Base-by-base conservation (phyloP, 2,329 filamentous ascomycete genomes). In the Lasiodiplodia citricola region DNA sequence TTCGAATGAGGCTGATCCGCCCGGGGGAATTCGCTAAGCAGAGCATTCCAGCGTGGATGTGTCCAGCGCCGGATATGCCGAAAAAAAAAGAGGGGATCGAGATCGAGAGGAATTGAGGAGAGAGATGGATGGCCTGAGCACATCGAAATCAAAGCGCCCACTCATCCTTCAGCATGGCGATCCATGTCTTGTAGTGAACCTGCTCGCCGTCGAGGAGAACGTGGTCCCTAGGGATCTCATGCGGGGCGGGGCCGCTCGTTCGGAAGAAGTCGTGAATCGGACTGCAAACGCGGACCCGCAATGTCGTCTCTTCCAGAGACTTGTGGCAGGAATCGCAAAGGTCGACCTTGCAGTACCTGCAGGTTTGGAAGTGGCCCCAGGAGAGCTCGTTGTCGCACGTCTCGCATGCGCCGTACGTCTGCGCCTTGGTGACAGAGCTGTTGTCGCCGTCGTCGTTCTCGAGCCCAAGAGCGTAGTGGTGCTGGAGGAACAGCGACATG, bases 181-280 rank as follows among this genome's bases (percentile, higher is more conserved):
- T 64, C 60, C 60, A 64, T 11, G 28, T 51, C 47, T 64, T 64
- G 47, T 52, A 64, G 14, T 64, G 60, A 6, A 64, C 60, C 10
- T 64, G 60, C 28, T 64, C 60, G 31, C 60, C 60, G 21, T 64
- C 60, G n/a, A 64, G 60, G n/a, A 64, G 60, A 52, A 64, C 60
- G 31, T 52, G 41, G 47, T 64, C 60, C 21, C 38, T 64, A 4
- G 60, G 60, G 8, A 64, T 51, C 31, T 64, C 60, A 21, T 64
- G 60, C 25, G 60, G 60, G 11, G 60, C 60, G 16, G 60, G 60
- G 8, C 60, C 60, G 16, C 47, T 64, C 18, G 60, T 64, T n/a
- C 41, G 51, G 60, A 64, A 64, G 44, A 52, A 64, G n/a, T 64
- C 60, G 60, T 64, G 60, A 14, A 64, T 52, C 18, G 60, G 60